Evolutionary conservation across 2,329 filamentous ascomycete species (phyloP).

Genomic region (Calcarisporium arbuscula): DNA sequence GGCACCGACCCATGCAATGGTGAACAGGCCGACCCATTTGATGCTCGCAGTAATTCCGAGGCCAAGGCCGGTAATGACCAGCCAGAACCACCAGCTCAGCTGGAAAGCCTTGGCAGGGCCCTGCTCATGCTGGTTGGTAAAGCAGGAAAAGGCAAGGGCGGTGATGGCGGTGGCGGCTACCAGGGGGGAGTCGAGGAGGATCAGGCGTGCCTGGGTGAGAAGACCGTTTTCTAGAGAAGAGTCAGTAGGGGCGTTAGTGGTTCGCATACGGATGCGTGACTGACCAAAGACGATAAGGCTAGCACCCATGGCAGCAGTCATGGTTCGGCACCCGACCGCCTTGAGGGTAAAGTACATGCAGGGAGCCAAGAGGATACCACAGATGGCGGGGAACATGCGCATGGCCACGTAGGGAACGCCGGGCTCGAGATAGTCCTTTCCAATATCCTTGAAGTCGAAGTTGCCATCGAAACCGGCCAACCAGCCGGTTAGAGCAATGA

Average conservation of each 20-base stretch:
- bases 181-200: conserved; percentile 91
- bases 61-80: conserved; percentile 76
- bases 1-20: conserved; percentile 93
- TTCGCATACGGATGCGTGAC: no score
- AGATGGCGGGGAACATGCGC: conserved; percentile 85
- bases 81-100: conserved; percentile 97
- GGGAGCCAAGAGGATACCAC: conserved; percentile 81
- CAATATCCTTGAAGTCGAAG: conserved; percentile 99
- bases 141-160: conserved; percentile 81
- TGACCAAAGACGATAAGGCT: conserved; percentile 84
- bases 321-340: conserved; percentile 80
- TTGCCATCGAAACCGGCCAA: conserved; percentile 89
- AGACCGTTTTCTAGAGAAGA: conserved; percentile 69
- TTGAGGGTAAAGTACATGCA: conserved; percentile 94
- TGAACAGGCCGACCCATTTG: conserved; percentile 99
- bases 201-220: conserved; percentile 88
- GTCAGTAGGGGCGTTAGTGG: conserved; percentile 17
- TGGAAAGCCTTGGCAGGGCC: conserved; percentile 84
- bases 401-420: conserved; percentile 95
- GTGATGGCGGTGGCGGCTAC: conserved; percentile 92
- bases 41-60: conserved; percentile 89
- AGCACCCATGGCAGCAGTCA: conserved; percentile 76
- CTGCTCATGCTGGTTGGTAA: conserved; percentile 94
- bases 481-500: conserved; percentile 93
- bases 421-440: conserved; percentile 95